Evolutionary conservation across 1,284 basidiomycete genomes (phyloP), one percentile per base, ranked within the genome.

Genomic region (Rhodotorula glutinis): DNA sequence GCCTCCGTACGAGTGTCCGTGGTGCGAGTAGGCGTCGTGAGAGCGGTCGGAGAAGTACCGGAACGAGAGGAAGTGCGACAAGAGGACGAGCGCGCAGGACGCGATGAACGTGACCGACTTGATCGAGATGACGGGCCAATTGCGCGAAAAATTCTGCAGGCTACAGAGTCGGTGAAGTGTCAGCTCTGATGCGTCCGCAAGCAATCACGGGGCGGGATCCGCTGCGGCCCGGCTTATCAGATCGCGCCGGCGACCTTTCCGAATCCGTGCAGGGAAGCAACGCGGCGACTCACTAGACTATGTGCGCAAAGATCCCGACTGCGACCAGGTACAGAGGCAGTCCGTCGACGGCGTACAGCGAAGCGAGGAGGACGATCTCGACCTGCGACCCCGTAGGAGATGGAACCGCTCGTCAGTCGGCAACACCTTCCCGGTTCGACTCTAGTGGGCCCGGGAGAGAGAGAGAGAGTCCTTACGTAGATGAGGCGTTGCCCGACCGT

Each of bases 1-100:
- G 16, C 30, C 46, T 16, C 29, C n/a, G 46, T 47, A 19, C 19
- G 27, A 5, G 3, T 29, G 43, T 16, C 40, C 63, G 56, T 60
- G 55, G 41, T 57, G 57, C 25, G 53, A 49, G 51, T 66, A 63
- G 7, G 52, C 43, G n/a, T 62, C 17, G 16, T 59, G 40, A 29
- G 88, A 86, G 52, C 79, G 74, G 30, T 82, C 84, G 33, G 92
- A 86, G 77, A 96, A 96, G 80, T 95, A 84, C 80, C 90, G 91
- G 82, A 97, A 96, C 90, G 92, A 95, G 61, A 90, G 78, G 76
- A 96, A 96, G 80, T 97, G 93, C 79, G 96, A 91, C 4, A 82
- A 79, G 62, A 97, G 84, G 65, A 94, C 92, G 62, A 93, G 81
- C 17, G 84, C 71, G 77, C 92, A 95, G 0, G 91, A 94, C 2